Evolutionary conservation across 306 rosid species (phyloP), one percentile per base, ranked within the genome.

Genomic region (Canavalia gladiata): DNA sequence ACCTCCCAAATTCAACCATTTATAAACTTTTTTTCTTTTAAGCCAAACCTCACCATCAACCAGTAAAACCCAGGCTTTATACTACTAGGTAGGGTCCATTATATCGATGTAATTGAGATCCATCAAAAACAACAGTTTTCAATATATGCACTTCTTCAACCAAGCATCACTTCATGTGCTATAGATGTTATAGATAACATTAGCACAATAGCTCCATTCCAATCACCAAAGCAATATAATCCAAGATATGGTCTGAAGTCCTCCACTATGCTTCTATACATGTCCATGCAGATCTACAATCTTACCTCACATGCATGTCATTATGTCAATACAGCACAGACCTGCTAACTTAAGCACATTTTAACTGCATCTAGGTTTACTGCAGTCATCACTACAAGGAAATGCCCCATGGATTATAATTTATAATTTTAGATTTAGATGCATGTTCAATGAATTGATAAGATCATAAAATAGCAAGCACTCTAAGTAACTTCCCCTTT

Each of bases 391-490:
- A 62, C 18, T 33, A 70, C 46, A 50, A 49, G 78, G 33, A 60
- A 46, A 60, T 3, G 49, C 46, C 79, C 55, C 64, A 72, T 41
- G 68, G 10, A 39, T 28, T 4, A 55, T 11, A 42, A 56, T 8
- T 55, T 74, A 59, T 8, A 37, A 12, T 37, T 57, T 79, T 60
- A 52, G 41, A 56, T 68, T 57, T 68, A 58, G 66, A 60, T 59
- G 37, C 43, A n/a, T 29, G 50, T 80, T 30, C 84, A 71, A 59
- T 35, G 72, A 80, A 13, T 60, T 80, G 54, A 72, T n/a, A 7
- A 31, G 56, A n/a, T 31, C 28, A 41, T 28, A 45, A 7, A 54
- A 42, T 42, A 74, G 75, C 52, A 11, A 37, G 54, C 52, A 54
- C 58, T 42, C 33, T 39, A 41, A 18, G 35, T 30, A 81, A 55